Evolutionary conservation across 352 stramenopile species (phyloP).

Genomic region (Blastocystis sp.): DNA sequence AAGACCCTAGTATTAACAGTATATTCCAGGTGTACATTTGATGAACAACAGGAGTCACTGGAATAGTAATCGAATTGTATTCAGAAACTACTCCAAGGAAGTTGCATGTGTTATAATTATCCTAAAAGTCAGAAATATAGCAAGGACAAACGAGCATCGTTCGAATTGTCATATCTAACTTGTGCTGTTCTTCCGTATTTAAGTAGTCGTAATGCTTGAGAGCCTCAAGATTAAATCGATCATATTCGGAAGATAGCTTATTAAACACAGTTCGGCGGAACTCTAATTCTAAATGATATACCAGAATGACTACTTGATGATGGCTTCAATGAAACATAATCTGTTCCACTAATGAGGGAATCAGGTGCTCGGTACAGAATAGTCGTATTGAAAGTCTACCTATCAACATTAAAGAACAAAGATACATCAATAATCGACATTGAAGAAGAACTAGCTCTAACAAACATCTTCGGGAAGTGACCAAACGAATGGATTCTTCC

Average conservation of each 20-base stretch:
- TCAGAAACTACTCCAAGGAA: not conserved
- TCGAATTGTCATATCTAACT: not conserved
- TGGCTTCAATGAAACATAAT: slow-evolving; percentile 23
- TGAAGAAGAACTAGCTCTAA: not conserved
- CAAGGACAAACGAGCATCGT: not conserved
- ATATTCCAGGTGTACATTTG: not conserved
- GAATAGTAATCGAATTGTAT: slow-evolving; percentile 6
- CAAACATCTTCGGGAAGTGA: not conserved
- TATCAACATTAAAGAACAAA: not conserved
- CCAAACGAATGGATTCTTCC: not conserved
- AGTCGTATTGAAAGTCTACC: not conserved
- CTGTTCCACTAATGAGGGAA: slow-evolving; percentile 16
- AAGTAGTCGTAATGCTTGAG: not conserved
- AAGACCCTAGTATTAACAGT: not conserved
- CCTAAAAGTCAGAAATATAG: not conserved
- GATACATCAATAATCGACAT: slow-evolving; percentile 5
- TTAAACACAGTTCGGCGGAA: not conserved
- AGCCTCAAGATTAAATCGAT: slow-evolving; percentile 9
- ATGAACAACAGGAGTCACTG: slow-evolving; percentile 1
- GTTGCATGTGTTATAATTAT: slow-evolving; percentile 11
- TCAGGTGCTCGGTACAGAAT: slow-evolving; percentile 16
- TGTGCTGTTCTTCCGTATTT: not conserved
- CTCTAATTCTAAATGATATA: not conserved
- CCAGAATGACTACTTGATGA: not conserved
- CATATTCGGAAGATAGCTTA: slow-evolving; percentile 2